These are phyloP conservation scores for Trichoderma reesei DNA, from an alignment of 495 filamentous ascomycete genomes.

Conservation along the genomic window DNA sequence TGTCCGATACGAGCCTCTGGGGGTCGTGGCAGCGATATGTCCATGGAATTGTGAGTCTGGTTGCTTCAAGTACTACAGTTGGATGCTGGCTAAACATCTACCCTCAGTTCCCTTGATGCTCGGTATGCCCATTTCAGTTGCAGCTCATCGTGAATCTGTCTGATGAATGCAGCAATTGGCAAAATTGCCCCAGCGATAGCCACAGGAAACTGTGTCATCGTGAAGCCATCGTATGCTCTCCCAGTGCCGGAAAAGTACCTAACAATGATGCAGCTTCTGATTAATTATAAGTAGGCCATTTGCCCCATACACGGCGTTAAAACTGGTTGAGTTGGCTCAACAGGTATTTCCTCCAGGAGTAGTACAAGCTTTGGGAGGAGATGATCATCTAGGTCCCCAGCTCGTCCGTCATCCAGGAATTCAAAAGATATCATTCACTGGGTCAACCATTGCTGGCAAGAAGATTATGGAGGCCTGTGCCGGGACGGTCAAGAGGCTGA, in stretches of 20 bases:
- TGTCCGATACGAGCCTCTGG: too few species aligned
- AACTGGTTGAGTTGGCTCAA: slow-evolving; percentile 45
- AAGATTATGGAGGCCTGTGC: slow-evolving; percentile 43
- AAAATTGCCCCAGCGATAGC: slow-evolving; percentile 34
- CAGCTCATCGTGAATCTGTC: neutral
- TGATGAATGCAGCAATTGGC: slow-evolving; percentile 19
- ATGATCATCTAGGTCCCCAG: slow-evolving; percentile 43
- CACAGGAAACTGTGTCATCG: slow-evolving; percentile 39
- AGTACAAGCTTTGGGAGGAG: slow-evolving; percentile 47
- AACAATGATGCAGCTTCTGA: neutral
- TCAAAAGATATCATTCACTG: slow-evolving; percentile 53
- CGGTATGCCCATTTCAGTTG: neutral
- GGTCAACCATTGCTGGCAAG: slow-evolving; percentile 46
- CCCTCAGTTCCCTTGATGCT: neutral
- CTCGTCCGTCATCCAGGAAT: slow-evolving; percentile 42
- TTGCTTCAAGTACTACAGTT: neutral
- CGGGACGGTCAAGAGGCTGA: slow-evolving; percentile 45
- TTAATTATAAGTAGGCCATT: slow-evolving; percentile 22
- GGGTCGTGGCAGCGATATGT: neutral
- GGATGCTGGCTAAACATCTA: neutral
- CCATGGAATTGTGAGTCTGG: neutral
- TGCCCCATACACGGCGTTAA: slow-evolving; percentile 49
- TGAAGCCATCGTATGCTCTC: slow-evolving; percentile 30
- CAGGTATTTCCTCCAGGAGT: slow-evolving; percentile 49
- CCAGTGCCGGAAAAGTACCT: neutral